Base-by-base conservation (phyloP, 1,284 basidiomycete species). In the Erythrobasidium hasegawianum region DNA sequence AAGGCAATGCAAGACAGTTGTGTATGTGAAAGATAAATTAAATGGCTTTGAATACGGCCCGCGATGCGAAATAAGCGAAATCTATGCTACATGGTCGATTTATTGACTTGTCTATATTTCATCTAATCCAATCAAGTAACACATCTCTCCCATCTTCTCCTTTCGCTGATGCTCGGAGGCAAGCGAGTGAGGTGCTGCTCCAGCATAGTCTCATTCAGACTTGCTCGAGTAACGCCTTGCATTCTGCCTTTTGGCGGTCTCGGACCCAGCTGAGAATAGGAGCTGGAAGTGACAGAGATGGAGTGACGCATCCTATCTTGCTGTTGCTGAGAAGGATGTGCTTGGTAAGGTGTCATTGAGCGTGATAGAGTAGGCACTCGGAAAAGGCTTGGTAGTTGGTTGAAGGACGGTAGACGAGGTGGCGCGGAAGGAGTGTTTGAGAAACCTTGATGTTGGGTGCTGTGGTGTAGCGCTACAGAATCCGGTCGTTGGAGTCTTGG, bases 91-190 rank as follows among this genome's bases (percentile, higher is more conserved):
- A 62, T 29, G 26, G 43, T 47, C 5, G 40, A 20, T 18, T 39
- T n/a, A 39, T 29, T 24, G 47, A 50, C 47, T 10, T 9, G n/a
- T n/a, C 20, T 50, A 11, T 22, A n/a, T 50, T 64, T 26, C 16
- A 41, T 41, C 10, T 43, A 57, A 22, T 18, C 24, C 33, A 26
- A 16, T 24, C 24, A 65, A 16, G 62, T 65, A 9, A 55, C 53
- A 45, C 62, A 65, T 53, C 62, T 57, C 62, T 65, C 62, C 62
- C 62, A 65, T 50, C 62, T 57, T 29, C 56, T 49, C 22, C 62
- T 33, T 18, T 65, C 62, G 18, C 40, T 55, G 13, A 65, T 24
- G 22, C 62, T 56, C 38, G 56, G 43, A 13, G 62, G 62, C 14
- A 65, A 47, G 3, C 33, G 20, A 3, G 26, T 53, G 9, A 53